A percentile compares a stretch with the other conserved stretches of the same genome.
Conservation (phyloP, 495 filamentous ascomycete species). For the Clavariopsis aquatica region DNA sequence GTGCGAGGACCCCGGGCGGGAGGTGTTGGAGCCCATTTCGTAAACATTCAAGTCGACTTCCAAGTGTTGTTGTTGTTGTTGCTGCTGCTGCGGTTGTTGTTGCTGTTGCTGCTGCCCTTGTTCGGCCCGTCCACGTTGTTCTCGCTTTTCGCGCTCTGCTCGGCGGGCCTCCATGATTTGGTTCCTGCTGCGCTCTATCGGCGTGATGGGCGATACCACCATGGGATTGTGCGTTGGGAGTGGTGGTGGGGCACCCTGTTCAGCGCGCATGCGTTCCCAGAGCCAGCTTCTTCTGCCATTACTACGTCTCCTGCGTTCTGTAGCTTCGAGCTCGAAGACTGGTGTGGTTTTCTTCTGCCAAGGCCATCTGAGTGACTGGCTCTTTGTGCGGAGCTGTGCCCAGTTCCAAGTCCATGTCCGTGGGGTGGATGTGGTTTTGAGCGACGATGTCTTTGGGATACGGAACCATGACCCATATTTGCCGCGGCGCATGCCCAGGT, state of each 20-base stretch:
- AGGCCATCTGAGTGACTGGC: background rate
- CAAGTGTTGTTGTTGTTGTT: background rate
- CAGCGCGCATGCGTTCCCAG: background rate
- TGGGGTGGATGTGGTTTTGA: too few relatives aligned
- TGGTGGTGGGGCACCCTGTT: background rate
- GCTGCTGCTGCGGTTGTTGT: too few relatives aligned
- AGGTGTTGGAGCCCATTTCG: background rate
- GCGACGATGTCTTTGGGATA: background rate
- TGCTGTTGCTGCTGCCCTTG: background rate
- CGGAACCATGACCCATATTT: background rate
- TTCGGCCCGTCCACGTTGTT: background rate
- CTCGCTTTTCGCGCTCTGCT: background rate
- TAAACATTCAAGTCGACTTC: background rate
- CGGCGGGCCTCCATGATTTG: background rate
- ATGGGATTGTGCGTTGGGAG: background rate
- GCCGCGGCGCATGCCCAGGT: constrained; percentile 5
- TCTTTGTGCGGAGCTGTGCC: background rate
- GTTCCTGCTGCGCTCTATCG: background rate
- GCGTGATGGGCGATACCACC: background rate
- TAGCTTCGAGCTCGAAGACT: background rate
- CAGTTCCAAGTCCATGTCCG: background rate
- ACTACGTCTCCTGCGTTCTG: background rate
- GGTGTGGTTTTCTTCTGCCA: background rate
- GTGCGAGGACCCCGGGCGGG: background rate
- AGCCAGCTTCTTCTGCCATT: background rate